A percentile compares a stretch with the other conserved stretches of the same genome.
These are phyloP conservation scores for Lasiosphaeris hirsuta DNA, from an alignment of 495 filamentous ascomycete genomes.

Conservation along the genomic window DNA sequence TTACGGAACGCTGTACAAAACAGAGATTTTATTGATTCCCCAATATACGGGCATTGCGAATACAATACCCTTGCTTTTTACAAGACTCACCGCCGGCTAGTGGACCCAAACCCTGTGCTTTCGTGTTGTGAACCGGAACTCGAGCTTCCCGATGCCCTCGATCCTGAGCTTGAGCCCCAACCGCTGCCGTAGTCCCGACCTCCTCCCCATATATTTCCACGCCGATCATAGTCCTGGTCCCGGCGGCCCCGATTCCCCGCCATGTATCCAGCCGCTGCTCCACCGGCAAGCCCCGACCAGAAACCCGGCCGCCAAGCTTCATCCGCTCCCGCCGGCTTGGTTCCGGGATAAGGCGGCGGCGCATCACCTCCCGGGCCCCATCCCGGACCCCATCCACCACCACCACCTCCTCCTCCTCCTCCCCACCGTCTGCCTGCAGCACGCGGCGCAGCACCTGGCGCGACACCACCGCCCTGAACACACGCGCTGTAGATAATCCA, in stretches of 20 bases:
- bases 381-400: constrained; percentile 31
- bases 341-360: constrained; percentile 55
- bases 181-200: constrained; percentile 42
- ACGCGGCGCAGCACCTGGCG: constrained; percentile 20
- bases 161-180: constrained; percentile 27
- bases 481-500: constrained; percentile 54
- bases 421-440: constrained; percentile 7
- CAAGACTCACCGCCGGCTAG: constrained; percentile 60
- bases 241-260: constrained; percentile 54
- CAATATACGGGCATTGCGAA: too few species aligned
- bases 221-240: constrained; percentile 27
- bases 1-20: constrained; percentile 12
- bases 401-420: constrained; percentile 28
- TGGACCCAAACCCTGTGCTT: constrained; percentile 89
- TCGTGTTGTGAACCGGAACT: constrained; percentile 58
- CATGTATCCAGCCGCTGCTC: constrained; percentile 66
- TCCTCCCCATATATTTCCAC: constrained; percentile 39
- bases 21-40: constrained; percentile 12
- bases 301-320: constrained; percentile 80
- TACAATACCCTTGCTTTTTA: neutral
- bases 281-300: constrained; percentile 73
- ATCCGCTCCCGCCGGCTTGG: constrained; percentile 26
- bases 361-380: constrained; percentile 53
- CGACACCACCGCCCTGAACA: constrained; percentile 12
- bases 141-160: constrained; percentile 24